Conservation (phyloP, 768 basidiomycete species). For the Astraeus odoratus region DNA sequence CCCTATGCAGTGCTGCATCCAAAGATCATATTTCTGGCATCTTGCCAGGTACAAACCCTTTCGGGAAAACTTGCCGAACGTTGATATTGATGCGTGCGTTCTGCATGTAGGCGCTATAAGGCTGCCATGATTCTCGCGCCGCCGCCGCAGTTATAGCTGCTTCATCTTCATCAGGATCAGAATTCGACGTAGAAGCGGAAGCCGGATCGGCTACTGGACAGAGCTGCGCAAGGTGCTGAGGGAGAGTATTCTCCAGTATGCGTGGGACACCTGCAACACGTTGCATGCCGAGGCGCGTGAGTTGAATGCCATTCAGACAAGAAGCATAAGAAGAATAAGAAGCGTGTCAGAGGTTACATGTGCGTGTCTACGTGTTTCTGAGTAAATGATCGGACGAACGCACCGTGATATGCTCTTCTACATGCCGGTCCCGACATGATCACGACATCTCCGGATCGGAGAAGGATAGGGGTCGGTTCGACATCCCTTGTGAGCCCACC, state of each 20-base stretch:
- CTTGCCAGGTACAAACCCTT: constrained; percentile 43
- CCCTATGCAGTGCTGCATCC: too few species aligned
- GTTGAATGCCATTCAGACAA: too few species aligned
- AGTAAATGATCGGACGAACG: constrained; percentile 13
- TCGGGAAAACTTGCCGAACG: constrained; percentile 83
- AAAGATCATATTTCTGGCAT: not conserved
- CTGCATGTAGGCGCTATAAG: constrained; percentile 57
- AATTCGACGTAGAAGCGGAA: not conserved
- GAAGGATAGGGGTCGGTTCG: constrained; percentile 71
- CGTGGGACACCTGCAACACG: constrained; percentile 66
- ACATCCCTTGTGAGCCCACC: constrained; percentile 75
- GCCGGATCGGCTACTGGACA: not conserved
- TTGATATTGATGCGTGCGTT: constrained; percentile 85
- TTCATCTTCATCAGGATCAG: constrained; percentile 20
- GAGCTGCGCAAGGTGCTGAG: constrained; percentile 41
- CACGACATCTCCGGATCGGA: constrained; percentile 87
- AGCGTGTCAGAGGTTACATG: too few species aligned
- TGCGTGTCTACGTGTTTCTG: not conserved
- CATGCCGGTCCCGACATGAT: constrained; percentile 89
- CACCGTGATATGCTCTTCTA: constrained; percentile 88
- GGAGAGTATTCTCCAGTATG: constrained; percentile 76
- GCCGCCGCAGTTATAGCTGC: constrained; percentile 7
- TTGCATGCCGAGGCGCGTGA: too few species aligned
- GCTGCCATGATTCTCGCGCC: constrained; percentile 49
- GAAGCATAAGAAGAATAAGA: too few species aligned